Conservation (phyloP, 2,329 filamentous ascomycete species). For the Exophiala xenobiotica region DNA sequence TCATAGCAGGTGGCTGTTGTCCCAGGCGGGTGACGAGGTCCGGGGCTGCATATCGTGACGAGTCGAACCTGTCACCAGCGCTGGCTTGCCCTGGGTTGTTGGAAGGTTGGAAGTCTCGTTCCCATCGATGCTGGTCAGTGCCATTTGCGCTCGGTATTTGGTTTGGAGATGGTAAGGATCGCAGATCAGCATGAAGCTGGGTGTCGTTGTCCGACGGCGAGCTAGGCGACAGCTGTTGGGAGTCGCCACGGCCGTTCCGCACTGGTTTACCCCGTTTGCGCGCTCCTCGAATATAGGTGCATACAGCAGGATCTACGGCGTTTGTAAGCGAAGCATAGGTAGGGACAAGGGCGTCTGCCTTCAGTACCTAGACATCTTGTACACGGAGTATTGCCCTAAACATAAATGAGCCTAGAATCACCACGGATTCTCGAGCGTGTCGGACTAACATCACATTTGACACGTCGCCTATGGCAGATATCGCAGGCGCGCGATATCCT, state of each 20-base stretch:
- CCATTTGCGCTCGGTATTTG: neutral
- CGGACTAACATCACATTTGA: neutral
- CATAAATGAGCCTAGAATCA: neutral
- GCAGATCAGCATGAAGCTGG: neutral
- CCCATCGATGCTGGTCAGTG: neutral
- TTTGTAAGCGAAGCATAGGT: neutral
- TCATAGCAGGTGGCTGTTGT: neutral
- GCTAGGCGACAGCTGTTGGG: neutral
- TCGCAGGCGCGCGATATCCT: neutral
- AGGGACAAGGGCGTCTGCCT: too few species aligned
- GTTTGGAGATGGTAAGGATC: neutral
- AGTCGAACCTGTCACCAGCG: neutral
- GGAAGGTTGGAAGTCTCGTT: neutral
- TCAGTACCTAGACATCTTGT: neutral
- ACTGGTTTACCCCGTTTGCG: neutral
- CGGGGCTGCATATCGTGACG: neutral
- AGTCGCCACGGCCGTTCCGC: neutral
- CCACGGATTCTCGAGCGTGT: neutral
- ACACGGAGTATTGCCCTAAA: neutral
- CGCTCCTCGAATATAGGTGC: neutral
- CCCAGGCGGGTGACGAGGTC: neutral
- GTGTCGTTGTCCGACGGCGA: neutral
- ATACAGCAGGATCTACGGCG: neutral
- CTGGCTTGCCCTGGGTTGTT: neutral
- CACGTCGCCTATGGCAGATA: neutral